phyloP scores from a whole-genome alignment of 805 yeast genomes.

The Candida broadrunensis region DNA sequence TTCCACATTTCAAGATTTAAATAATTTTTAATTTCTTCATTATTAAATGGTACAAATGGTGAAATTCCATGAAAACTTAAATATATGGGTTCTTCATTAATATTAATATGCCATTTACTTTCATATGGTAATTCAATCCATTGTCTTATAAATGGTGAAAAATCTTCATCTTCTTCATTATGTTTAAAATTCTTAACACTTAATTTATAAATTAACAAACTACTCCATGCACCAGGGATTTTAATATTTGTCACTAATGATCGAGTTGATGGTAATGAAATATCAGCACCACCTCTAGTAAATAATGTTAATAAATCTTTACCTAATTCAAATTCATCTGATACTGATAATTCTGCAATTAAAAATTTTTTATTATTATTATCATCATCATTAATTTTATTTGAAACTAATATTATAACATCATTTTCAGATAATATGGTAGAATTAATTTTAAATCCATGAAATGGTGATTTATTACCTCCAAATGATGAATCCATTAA shows the following conservation, averaged over 20 bases:
- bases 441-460: slow-evolving; percentile 42
- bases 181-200: slow-evolving; percentile 10
- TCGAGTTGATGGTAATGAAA: slow-evolving; percentile 40
- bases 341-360: slow-evolving; percentile 31
- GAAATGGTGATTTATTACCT: slow-evolving; percentile 47
- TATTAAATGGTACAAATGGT: slow-evolving; percentile 61
- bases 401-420: slow-evolving; percentile 47
- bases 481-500: slow-evolving; percentile 55
- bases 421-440: slow-evolving; percentile 34
- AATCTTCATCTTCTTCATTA: slow-evolving; percentile 15
- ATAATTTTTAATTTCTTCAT: slow-evolving; percentile 14
- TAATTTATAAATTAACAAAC: slow-evolving; percentile 54
- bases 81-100: slow-evolving; percentile 23
- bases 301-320: slow-evolving; percentile 34
- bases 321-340: slow-evolving; percentile 20
- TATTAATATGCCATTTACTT: slow-evolving; percentile 72
- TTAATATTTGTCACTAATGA: slow-evolving; percentile 47
- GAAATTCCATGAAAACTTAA: slow-evolving; percentile 61
- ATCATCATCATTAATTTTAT: background rate
- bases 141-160: slow-evolving; percentile 69
- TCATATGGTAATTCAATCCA: slow-evolving; percentile 63
- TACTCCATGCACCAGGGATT: slow-evolving; percentile 59
- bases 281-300: slow-evolving; percentile 36
- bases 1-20: slow-evolving; percentile 49
- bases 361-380: slow-evolving; percentile 24